These are phyloP conservation scores for Elaphomyces granulatus DNA, from an alignment of 495 filamentous ascomycete species.

Conservation along the genomic window DNA sequence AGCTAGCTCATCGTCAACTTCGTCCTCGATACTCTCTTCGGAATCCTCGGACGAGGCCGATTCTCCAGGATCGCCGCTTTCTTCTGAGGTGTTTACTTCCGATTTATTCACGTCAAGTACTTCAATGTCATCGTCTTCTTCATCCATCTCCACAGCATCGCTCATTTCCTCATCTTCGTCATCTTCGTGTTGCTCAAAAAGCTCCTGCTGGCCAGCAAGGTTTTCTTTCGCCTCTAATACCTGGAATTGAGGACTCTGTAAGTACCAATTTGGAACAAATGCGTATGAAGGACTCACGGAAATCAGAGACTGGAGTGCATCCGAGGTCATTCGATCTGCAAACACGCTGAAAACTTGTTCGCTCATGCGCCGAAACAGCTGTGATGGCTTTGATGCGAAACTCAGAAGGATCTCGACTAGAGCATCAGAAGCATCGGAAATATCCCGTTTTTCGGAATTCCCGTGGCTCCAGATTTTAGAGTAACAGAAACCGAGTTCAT, in stretches of 20 bases:
- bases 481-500: constrained; percentile 60
- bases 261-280: neutral
- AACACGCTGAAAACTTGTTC: constrained; percentile 77
- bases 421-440: constrained; percentile 52
- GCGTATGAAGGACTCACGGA: constrained; percentile 21
- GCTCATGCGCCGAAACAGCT: constrained; percentile 70
- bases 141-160: constrained; percentile 31
- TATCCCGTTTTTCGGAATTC: constrained; percentile 33
- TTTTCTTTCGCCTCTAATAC: constrained; percentile 68
- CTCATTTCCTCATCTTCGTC: constrained; percentile 33
- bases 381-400: constrained; percentile 74
- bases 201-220: constrained; percentile 63
- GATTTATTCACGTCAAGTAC: constrained; percentile 17
- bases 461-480: constrained; percentile 40
- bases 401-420: constrained; percentile 78
- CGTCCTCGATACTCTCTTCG: constrained; percentile 29
- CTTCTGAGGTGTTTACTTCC: constrained; percentile 20
- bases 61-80: constrained; percentile 30
- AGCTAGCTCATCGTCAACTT: constrained; percentile 37
- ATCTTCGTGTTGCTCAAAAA: constrained; percentile 68
- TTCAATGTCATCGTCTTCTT: constrained; percentile 23
- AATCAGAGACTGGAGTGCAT: constrained; percentile 58
- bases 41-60: constrained; percentile 6
- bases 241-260: constrained; percentile 17
- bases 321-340: constrained; percentile 51